Evolutionary conservation across 345 rosid species (phyloP).

Genomic region (Eucalyptus camaldulensis): DNA sequence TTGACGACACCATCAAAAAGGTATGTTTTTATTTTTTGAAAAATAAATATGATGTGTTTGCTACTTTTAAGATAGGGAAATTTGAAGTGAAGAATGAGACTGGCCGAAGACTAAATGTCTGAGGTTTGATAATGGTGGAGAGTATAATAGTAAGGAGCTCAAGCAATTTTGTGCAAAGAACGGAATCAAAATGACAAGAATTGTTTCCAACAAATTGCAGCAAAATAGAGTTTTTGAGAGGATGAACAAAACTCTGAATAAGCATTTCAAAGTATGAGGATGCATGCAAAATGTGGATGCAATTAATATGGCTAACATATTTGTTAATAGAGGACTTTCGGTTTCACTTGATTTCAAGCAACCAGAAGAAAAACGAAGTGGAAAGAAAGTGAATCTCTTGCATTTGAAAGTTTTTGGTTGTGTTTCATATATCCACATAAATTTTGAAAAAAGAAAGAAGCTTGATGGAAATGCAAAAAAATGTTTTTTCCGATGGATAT

Average conservation of each 20-base stretch:
- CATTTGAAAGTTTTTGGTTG: not conserved
- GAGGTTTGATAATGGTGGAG: not conserved
- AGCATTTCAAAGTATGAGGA: not conserved
- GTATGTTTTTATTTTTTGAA: too few species aligned
- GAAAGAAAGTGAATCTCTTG: not conserved
- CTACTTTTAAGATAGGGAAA: not conserved
- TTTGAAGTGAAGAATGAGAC: not conserved
- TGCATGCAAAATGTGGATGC: not conserved
- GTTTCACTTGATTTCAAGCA: not conserved
- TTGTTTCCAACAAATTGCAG: not conserved
- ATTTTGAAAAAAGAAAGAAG: not conserved
- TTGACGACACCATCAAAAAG: too few species aligned
- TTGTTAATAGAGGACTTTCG: not conserved
- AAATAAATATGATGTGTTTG: too few species aligned
- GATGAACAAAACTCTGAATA: not conserved
- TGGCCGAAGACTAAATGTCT: too few species aligned
- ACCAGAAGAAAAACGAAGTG: fast-evolving
- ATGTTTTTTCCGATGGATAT: not conserved
- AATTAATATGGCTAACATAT: not conserved
- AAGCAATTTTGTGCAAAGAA: not conserved
- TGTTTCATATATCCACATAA: not conserved
- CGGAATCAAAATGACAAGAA: not conserved
- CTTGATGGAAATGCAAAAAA: not conserved
- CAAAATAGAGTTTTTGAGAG: not conserved
- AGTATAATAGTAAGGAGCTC: not conserved